A percentile compares a stretch with the other conserved stretches of the same genome.
Evolutionary conservation across 2,329 filamentous ascomycete genomes (phyloP).

Genomic region (Dissoconium aciculare): DNA sequence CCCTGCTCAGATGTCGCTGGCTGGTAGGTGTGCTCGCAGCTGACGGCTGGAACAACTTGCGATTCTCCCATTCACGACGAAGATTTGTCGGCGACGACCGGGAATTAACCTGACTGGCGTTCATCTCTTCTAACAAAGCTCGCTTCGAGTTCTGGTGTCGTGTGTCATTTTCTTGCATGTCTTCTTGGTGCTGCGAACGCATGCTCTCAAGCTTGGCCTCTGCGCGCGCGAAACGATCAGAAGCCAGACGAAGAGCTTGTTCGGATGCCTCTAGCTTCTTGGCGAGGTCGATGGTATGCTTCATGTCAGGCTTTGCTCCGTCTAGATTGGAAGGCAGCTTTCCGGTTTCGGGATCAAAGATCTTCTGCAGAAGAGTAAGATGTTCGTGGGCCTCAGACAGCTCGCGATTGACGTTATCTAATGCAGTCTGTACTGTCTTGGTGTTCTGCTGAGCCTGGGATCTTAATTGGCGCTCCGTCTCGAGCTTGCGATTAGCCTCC

Average conservation of each 20-base stretch:
- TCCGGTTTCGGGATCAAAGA: constrained; percentile 58
- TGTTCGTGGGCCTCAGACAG: constrained; percentile 66
- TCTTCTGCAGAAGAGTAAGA: constrained; percentile 66
- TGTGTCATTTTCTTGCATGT: constrained; percentile 49
- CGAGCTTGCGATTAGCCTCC: constrained; percentile 75
- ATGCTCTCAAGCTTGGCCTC: constrained; percentile 70
- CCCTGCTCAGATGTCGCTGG: constrained; percentile 52
- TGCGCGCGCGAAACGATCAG: constrained; percentile 64
- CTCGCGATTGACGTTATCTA: constrained; percentile 70
- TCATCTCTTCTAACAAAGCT: constrained; percentile 72
- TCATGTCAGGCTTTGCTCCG: constrained; percentile 53
- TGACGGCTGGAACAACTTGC: constrained; percentile 55
- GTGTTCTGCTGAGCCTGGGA: constrained; percentile 74
- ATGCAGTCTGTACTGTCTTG: constrained; percentile 59
- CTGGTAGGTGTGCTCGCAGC: constrained; percentile 54
- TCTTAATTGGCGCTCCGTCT: constrained; percentile 76
- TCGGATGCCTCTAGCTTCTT: constrained; percentile 80
- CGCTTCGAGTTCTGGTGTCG: constrained; percentile 51
- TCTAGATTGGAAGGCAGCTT: constrained; percentile 47
- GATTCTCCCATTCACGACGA: constrained; percentile 42
- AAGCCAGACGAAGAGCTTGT: constrained; percentile 69
- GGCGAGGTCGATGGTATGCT: constrained; percentile 56
- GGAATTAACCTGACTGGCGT: constrained; percentile 60
- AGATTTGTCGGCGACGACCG: constrained; percentile 61
- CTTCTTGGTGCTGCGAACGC: constrained; percentile 57